These are phyloP conservation scores for Candida incommunis DNA, from an alignment of 805 yeast genomes.

Conservation along the genomic window DNA sequence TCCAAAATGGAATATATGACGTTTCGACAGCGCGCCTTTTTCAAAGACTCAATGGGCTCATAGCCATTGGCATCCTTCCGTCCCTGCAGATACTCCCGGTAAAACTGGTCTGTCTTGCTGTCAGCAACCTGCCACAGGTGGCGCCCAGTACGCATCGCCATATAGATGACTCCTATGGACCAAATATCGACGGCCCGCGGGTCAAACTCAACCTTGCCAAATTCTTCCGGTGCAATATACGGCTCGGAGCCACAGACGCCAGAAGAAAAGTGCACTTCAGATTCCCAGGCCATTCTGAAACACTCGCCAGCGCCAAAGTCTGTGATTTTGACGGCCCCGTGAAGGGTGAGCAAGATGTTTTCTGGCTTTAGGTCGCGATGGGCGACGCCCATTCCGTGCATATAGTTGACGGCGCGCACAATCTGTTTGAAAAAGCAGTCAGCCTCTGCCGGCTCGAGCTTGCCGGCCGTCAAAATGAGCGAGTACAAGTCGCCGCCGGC, in stretches of 20 bases:
- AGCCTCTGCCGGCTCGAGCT: constrained; percentile 49
- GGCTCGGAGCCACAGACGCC: constrained; percentile 88
- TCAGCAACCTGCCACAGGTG: constrained; percentile 81
- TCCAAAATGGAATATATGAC: constrained; percentile 88
- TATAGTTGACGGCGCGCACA: constrained; percentile 63
- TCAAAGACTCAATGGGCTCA: constrained; percentile 77
- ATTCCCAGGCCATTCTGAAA: constrained; percentile 82
- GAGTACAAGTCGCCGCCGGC: constrained; percentile 74
- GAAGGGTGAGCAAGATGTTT: constrained; percentile 54
- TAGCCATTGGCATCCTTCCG: constrained; percentile 77
- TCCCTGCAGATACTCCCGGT: constrained; percentile 55
- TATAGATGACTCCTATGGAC: constrained; percentile 71
- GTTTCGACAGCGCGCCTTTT: constrained; percentile 80
- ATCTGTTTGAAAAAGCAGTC: constrained; percentile 87
- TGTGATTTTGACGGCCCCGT: constrained; percentile 54
- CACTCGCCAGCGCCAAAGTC: constrained; percentile 92
- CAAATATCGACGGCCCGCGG: constrained; percentile 76
- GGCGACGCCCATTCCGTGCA: constrained; percentile 87
- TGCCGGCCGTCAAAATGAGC: constrained; percentile 37
- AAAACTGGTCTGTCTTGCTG: constrained; percentile 67
- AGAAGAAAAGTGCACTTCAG: constrained; percentile 45
- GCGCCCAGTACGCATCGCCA: constrained; percentile 80
- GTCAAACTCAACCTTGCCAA: constrained; percentile 42
- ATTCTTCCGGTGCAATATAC: constrained; percentile 88
- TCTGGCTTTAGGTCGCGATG: constrained; percentile 91